These are phyloP conservation scores for Penicillium angulare DNA, from an alignment of 495 filamentous ascomycete genomes.

Conservation along the genomic window DNA sequence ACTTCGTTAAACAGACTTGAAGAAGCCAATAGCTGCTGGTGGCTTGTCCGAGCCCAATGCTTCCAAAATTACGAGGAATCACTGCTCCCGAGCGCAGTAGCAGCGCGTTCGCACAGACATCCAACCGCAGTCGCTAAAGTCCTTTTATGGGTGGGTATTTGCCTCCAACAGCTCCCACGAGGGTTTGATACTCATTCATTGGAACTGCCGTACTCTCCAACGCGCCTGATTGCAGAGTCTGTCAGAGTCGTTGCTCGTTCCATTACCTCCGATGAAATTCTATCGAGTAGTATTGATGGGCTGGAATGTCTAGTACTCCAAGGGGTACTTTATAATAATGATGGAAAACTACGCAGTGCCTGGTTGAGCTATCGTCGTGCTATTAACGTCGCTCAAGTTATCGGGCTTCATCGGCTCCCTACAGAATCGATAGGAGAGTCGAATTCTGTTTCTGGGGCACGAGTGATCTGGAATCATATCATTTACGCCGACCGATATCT, in stretches of 20 bases:
- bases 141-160: conserved; percentile 6
- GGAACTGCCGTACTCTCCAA: conserved; percentile 4
- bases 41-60: conserved; percentile 9
- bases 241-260: conserved; percentile 1
- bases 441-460: neutral
- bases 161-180: conserved; percentile 14
- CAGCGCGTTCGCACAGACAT: conserved; percentile 3
- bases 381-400: conserved; percentile 15
- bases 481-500: conserved; percentile 13
- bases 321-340: conserved; percentile 15
- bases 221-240: conserved; percentile 1
- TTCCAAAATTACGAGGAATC: conserved; percentile 11
- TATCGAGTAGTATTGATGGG: conserved; percentile 17
- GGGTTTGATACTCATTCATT: neutral
- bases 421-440: neutral
- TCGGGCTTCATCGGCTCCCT: conserved; percentile 13
- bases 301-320: conserved; percentile 20
- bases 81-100: conserved; percentile 1
- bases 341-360: conserved; percentile 19
- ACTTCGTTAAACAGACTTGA: conserved; percentile 4
- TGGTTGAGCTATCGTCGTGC: conserved; percentile 22
- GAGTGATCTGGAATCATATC: conserved; percentile 10
- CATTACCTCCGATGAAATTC: conserved; percentile 8
- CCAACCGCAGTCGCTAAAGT: conserved; percentile 6
- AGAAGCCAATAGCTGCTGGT: conserved; percentile 12